Percentiles rank a stretch among this genome's conserved stretches.
These are phyloP conservation scores for Lentinula detonsa DNA, from an alignment of 768 basidiomycete genomes.

Conservation along the genomic window DNA sequence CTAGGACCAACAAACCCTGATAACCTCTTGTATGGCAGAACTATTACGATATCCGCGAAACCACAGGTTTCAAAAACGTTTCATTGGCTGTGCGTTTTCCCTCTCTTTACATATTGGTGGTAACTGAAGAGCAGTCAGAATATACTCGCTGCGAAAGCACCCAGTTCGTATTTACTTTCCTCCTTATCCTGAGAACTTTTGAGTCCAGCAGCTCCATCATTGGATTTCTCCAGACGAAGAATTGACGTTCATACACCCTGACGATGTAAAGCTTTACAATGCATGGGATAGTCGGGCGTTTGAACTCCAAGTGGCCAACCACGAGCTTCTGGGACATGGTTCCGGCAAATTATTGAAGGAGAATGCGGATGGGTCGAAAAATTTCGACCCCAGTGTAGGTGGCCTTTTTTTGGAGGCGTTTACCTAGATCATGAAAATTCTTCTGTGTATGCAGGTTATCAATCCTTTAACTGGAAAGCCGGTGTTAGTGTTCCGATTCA, in stretches of 20 bases:
- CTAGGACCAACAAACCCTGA: not conserved
- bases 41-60: slow-evolving; percentile 80
- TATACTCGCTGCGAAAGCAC: slow-evolving; percentile 82
- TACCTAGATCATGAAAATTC: slow-evolving; percentile 33
- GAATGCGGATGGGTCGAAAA: slow-evolving; percentile 66
- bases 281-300: slow-evolving; percentile 75
- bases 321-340: slow-evolving; percentile 83
- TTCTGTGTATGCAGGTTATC: slow-evolving; percentile 43
- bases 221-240: slow-evolving; percentile 53
- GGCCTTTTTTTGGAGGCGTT: not conserved
- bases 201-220: not conserved
- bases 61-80: slow-evolving; percentile 85
- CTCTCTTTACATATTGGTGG: not conserved
- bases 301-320: slow-evolving; percentile 87
- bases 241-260: slow-evolving; percentile 76
- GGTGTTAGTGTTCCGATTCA: slow-evolving; percentile 39
- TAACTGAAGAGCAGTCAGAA: slow-evolving; percentile 37
- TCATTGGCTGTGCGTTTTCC: slow-evolving; percentile 57
- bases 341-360: slow-evolving; percentile 82
- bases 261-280: slow-evolving; percentile 69
- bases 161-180: slow-evolving; percentile 40
- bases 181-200: not conserved
- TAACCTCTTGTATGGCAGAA: slow-evolving; percentile 34
- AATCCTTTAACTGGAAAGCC: slow-evolving; percentile 78
- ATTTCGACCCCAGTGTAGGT: slow-evolving; percentile 56